Evolutionary conservation across 495 filamentous ascomycete species (phyloP), one percentile per base, ranked within the genome.

Genomic region (Melanomma pulvis-pyrius): DNA sequence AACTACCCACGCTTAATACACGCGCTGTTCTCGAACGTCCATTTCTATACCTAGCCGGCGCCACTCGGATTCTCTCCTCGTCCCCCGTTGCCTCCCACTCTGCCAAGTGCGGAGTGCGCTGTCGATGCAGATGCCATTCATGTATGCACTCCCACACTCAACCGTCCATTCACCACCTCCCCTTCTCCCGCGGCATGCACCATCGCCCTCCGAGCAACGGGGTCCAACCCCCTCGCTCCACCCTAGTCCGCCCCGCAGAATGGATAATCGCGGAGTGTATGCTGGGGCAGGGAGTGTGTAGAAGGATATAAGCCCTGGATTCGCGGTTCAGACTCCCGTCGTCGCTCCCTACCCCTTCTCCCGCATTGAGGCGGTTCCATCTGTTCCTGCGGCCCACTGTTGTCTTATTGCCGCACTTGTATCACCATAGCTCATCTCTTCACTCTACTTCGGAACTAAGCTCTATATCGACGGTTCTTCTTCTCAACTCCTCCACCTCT

Each of bases 41-140:
- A 3, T 51, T 15, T 17, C 9, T 47, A 2, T 47, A 12, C 7
- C 8, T 25, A 51, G 2, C 28, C 47, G 9, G 32, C 29, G 36
- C 60, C 60, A 63, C 26, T 55, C 60, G 50, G 60, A 30, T 54
- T 1, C 49, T 54, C 60, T 63, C 60, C 56, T 59, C 56, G 30
- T 19, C 25, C 39, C 44, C 56, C 41, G 24, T 59, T n/a, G 46
- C 41, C 55, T 30, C 59, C 34, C 25, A 30, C 34, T 29, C 41
- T 30, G 55, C 63, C 63, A 59, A 59, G 50, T 50, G 44, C 51
- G 58, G 50, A 67, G 49, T 56, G 57, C 65, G 57, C 50, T 50
- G 29, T 44, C 41, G 11, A 32, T 22, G 19, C 26, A 44, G 13
- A n/a, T n/a, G 17, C 17, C 3, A 15, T n/a, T 15, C 22, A 19